Evolutionary conservation across 148 eudicot genomes (phyloP), one percentile per base, ranked within the genome.

Genomic region (Fallopia convolvulus): DNA sequence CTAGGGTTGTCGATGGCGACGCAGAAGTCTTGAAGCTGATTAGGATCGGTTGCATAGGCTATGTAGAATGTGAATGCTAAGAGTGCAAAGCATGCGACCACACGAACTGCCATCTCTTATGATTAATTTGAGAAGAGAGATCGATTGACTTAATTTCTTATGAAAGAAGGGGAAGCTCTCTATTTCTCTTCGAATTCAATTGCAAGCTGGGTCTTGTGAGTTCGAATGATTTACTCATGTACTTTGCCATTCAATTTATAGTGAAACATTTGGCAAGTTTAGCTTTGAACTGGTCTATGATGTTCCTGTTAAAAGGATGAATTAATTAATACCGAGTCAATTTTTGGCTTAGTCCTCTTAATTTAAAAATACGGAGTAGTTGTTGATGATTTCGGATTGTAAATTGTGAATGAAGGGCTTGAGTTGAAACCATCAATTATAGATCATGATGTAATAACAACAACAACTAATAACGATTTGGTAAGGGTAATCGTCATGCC

Each of bases 21-120:
- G 73, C 73, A 70, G 21, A 70, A 70, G n/a, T 70, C 73, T 17
- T 70, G 73, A 17, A 70, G 73, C 21, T 70, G 73, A 20, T 70
- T 70, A 32, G 73, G 73, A 40, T 70, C 73, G 21, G 44, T 70
- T 8, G 73, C 73, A 20, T 33, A 15, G 32, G 73, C 73, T 17
- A 13, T 20, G 42, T 32, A 70, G 17, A 46, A 33, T 33, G 73
- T 2, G 5, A 40, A 0, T 2, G 46, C 73, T 17, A 70, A 33
- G 73, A 70, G 2, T 40, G 73, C 73, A 20, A 58, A 58, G 32
- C 9, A 20, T 20, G 65, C 32, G 3, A 58, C 30, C 20, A 58
- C 13, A 12, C 55, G 55, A 2, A 5, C 18, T 50, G 55, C 18
- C 55, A 50, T 50, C 18, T 50, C 18, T 50, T 50, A 12, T 18